A percentile compares a stretch with the other conserved stretches of the same genome.
Conservation (phyloP, 2,329 filamentous ascomycete species). For the Penicillium italicum region DNA sequence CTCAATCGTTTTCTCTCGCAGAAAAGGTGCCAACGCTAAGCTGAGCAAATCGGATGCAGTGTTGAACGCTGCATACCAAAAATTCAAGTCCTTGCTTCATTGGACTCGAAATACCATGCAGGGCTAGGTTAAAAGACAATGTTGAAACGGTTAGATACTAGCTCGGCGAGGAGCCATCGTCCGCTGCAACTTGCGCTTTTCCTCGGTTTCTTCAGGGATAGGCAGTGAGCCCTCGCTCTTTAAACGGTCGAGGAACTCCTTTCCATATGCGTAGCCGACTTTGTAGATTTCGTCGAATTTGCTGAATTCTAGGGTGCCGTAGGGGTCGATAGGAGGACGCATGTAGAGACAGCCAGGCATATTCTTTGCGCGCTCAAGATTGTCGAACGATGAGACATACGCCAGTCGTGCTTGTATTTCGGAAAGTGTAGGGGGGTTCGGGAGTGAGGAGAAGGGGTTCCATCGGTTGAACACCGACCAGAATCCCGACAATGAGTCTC, state of each 20-base stretch:
- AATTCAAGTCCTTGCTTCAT: background rate
- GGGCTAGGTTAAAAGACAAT: background rate
- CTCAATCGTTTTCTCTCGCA: conserved; percentile 3
- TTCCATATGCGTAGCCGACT: conserved; percentile 81
- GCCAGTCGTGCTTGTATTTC: conserved; percentile 94
- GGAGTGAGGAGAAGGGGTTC: conserved; percentile 86
- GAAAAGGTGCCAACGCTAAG: background rate
- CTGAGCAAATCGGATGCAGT: background rate
- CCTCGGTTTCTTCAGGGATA: conserved; percentile 67
- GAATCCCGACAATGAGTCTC: conserved; percentile 88
- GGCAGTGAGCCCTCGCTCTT: conserved; percentile 73
- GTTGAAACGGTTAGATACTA: conserved; percentile 55
- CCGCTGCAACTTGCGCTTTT: conserved; percentile 70
- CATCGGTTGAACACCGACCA: conserved; percentile 95
- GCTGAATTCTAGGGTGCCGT: conserved; percentile 91
- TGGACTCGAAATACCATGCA: too few relatives aligned
- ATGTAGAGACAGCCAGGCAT: conserved; percentile 93
- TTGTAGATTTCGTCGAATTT: conserved; percentile 97
- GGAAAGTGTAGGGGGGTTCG: conserved; percentile 89
- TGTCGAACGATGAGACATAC: conserved; percentile 92
- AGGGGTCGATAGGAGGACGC: conserved; percentile 88
- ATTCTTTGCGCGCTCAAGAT: conserved; percentile 86
- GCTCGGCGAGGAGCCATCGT: conserved; percentile 77
- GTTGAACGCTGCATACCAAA: background rate
- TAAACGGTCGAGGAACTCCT: conserved; percentile 72